Evolutionary conservation across 139 green algal species (phyloP).

Genomic region (Deuterostichococcus epilithicus): DNA sequence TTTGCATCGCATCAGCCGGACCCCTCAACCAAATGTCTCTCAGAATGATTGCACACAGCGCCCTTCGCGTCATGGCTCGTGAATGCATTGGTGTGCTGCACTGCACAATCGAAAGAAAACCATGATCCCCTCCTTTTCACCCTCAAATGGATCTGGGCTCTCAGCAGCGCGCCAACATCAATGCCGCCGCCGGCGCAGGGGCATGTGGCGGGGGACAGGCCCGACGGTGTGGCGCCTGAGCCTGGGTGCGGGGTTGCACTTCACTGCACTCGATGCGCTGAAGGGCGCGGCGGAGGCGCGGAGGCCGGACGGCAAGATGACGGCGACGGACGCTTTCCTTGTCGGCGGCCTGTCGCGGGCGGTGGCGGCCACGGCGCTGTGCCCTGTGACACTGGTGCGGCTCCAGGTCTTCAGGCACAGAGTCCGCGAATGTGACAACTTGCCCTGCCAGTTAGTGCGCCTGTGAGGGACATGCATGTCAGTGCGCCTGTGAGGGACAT

Average conservation of each 20-base stretch:
- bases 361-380: slow-evolving; percentile 70
- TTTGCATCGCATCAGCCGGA: not conserved
- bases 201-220: slow-evolving; percentile 71
- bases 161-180: too few species aligned
- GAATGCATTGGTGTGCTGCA: not conserved
- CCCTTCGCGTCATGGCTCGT: not conserved
- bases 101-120: not conserved
- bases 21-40: slow-evolving; percentile 1
- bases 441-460: too few species aligned
- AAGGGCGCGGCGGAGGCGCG: slow-evolving; percentile 20
- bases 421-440: too few species aligned
- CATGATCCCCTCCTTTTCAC: too few species aligned
- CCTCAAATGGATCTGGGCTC: not conserved
- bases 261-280: slow-evolving; percentile 66
- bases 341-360: slow-evolving; percentile 61
- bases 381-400: slow-evolving; percentile 89
- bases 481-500: too few species aligned
- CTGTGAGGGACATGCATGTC: too few species aligned
- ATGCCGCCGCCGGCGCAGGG: too few species aligned
- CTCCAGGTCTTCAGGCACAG: too few species aligned
- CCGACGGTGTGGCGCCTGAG: slow-evolving; percentile 70
- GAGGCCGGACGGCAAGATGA: not conserved
- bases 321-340: slow-evolving; percentile 1
- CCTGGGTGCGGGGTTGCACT: slow-evolving; percentile 72
- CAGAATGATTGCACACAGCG: not conserved